Conservation (phyloP, 805 yeast species). For the Cephaloascus albidus region DNA sequence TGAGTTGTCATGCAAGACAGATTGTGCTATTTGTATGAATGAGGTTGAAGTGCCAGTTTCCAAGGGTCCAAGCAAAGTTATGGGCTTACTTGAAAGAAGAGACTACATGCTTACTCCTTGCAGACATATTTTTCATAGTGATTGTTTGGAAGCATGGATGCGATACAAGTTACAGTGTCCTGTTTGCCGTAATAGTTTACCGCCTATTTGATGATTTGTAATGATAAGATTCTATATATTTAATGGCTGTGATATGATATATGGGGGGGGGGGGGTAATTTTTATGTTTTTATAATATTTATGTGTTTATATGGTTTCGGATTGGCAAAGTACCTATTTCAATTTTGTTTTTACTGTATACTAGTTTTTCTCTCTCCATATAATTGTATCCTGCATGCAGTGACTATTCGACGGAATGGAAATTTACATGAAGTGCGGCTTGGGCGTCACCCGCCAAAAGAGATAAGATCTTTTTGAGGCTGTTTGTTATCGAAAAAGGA, state of each 20-base stretch:
- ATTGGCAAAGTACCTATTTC: too few species aligned
- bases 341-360: too few species aligned
- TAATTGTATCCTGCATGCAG: too few species aligned
- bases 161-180: slow-evolving; percentile 88
- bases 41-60: slow-evolving; percentile 53
- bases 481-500: too few species aligned
- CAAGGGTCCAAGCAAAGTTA: not conserved
- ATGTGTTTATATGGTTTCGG: not conserved
- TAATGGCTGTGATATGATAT: not conserved
- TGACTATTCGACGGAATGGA: too few species aligned
- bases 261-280: not conserved
- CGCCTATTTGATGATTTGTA: slow-evolving; percentile 48
- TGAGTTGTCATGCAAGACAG: slow-evolving; percentile 36
- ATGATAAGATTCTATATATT: not conserved
- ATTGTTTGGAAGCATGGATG: slow-evolving; percentile 93
- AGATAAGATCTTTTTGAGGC: too few species aligned
- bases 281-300: too few species aligned
- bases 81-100: slow-evolving; percentile 18
- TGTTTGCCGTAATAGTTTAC: slow-evolving; percentile 77
- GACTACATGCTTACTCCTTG: slow-evolving; percentile 85
- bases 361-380: too few species aligned
- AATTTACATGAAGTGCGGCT: too few species aligned
- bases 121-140: slow-evolving; percentile 79
- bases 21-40: slow-evolving; percentile 89
- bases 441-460: too few species aligned